Evolutionary conservation across 306 rosid species (phyloP).

Genomic region (Acacia crassicarpa): DNA sequence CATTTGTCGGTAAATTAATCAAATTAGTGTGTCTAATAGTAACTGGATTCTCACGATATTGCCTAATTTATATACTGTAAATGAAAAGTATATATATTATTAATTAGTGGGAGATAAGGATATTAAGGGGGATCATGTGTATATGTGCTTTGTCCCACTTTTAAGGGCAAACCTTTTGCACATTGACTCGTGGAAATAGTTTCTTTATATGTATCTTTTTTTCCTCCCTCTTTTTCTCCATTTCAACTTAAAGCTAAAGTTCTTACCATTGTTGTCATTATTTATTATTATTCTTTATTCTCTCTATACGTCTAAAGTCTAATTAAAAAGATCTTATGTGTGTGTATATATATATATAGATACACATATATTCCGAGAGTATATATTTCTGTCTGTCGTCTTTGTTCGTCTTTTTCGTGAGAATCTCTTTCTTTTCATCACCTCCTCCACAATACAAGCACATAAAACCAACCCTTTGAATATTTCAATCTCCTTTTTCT

Average conservation of each 20-base stretch:
- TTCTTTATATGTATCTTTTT: not conserved
- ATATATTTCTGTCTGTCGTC: not conserved
- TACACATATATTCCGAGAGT: not conserved
- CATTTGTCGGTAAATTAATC: not conserved
- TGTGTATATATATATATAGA: not conserved
- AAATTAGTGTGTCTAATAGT: not conserved
- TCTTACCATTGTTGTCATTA: not conserved
- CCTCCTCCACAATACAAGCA: slow-evolving; percentile 7
- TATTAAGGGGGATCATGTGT: not conserved
- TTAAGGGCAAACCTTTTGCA: not conserved
- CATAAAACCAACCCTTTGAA: slow-evolving; percentile 4
- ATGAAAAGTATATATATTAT: not conserved
- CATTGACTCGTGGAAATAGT: not conserved
- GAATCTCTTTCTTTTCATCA: slow-evolving; percentile 14
- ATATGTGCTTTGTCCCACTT: slow-evolving; percentile 1
- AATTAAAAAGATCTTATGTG: not conserved
- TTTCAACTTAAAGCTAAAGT: slow-evolving; percentile 5
- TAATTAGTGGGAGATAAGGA: not conserved
- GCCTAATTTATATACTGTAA: not conserved
- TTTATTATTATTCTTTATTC: not conserved
- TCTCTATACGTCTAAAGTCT: not conserved
- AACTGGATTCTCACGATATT: not conserved
- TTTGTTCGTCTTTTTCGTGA: not conserved
- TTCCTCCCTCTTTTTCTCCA: not conserved
- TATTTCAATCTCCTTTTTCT: not conserved